Percentiles rank a stretch among this genome's conserved stretches.
phyloP scores from a whole-genome alignment of 345 rosid species.

The Mangifera indica region DNA sequence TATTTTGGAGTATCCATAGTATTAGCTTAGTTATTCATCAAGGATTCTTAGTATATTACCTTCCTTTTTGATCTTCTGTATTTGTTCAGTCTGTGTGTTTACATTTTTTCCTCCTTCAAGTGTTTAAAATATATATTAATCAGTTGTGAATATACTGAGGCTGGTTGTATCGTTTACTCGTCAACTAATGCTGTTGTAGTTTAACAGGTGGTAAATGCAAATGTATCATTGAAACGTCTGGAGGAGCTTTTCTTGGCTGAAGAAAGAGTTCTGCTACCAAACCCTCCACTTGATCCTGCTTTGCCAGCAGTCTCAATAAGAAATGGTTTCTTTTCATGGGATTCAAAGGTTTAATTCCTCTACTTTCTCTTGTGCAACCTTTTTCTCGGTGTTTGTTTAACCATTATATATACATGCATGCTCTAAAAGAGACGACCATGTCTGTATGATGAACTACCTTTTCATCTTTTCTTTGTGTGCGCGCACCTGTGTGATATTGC shows the following conservation, averaged over 20 bases:
- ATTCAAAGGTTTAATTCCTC: conserved; percentile 61
- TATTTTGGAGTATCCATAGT: not conserved
- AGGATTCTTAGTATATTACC: not conserved
- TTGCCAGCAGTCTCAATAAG: conserved; percentile 79
- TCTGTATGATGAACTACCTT: no score
- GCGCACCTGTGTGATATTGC: not conserved
- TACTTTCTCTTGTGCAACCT: not conserved
- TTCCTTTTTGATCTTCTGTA: not conserved
- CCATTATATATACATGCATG: not conserved
- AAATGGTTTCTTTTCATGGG: conserved; percentile 94
- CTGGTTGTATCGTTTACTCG: conserved; percentile 16
- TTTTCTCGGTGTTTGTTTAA: not conserved
- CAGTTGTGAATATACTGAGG: not conserved
- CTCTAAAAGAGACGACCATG: no score
- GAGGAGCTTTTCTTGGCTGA: conserved; percentile 90
- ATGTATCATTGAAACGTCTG: conserved; percentile 88
- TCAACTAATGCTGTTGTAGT: conserved; percentile 26
- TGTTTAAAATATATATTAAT: not conserved
- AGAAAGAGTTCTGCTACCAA: conserved; percentile 89
- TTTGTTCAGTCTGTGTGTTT: not conserved
- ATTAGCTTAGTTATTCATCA: not conserved
- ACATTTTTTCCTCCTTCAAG: conserved; percentile 5
- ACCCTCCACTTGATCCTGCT: conserved; percentile 74
- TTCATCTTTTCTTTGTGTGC: no score
- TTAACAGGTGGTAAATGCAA: conserved; percentile 81